phyloP scores from a whole-genome alignment of 106 monocot genomes.

The Iris macrosiphon region DNA sequence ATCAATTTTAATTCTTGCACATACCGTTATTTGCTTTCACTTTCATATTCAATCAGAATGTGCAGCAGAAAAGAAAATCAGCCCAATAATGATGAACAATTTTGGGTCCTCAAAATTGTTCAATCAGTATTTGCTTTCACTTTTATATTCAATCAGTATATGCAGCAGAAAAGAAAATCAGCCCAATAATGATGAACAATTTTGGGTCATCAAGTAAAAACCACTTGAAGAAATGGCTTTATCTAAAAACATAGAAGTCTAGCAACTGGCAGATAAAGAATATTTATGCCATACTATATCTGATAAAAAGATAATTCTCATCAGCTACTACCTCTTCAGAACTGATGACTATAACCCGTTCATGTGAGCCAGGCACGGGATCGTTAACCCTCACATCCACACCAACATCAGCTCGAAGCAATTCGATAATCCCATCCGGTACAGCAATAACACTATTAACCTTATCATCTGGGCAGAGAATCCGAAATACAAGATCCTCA shows the following conservation, averaged over 20 bases:
- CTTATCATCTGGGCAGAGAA: constrained; percentile 84
- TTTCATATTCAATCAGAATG: not conserved
- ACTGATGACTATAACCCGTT: constrained; percentile 60
- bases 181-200: not conserved
- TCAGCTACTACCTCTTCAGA: constrained; percentile 69
- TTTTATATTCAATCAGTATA: too few species aligned
- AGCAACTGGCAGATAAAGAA: not conserved
- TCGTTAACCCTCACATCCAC: constrained; percentile 75
- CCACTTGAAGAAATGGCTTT: not conserved
- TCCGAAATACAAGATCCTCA: constrained; percentile 72
- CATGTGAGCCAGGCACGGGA: constrained; percentile 62
- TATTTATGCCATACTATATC: not conserved
- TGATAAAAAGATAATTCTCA: not conserved
- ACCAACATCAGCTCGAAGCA: constrained; percentile 71
- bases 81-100: not conserved
- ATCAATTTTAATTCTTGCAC: too few species aligned
- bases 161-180: not conserved
- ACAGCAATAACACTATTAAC: constrained; percentile 46
- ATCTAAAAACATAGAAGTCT: not conserved
- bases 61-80: not conserved
- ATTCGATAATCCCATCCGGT: constrained; percentile 66
- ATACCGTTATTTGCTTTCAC: constrained; percentile 1
- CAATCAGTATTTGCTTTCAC: too few species aligned
- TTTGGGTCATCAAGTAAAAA: not conserved
- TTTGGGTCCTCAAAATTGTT: too few species aligned